phyloP scores from a whole-genome alignment of 768 basidiomycete species.

The Auriscalpium orientale region DNA sequence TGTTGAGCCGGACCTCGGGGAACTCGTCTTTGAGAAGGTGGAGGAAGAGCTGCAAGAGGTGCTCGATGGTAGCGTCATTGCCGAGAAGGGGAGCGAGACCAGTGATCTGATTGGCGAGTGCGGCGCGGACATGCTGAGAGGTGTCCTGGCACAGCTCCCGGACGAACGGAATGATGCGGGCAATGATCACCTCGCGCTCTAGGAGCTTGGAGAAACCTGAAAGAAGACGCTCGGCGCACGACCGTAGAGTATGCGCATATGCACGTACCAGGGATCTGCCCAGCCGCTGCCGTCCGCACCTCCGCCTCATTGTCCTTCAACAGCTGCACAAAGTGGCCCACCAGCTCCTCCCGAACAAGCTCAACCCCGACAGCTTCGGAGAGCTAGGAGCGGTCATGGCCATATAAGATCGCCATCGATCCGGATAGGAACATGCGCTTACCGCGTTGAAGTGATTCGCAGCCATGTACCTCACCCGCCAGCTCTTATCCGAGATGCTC shows the following conservation, averaged over 20 bases:
- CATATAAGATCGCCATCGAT: conserved; percentile 2
- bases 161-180: conserved; percentile 90
- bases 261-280: conserved; percentile 85
- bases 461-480: conserved; percentile 98
- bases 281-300: conserved; percentile 91
- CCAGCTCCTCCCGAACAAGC: conserved; percentile 88
- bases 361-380: conserved; percentile 87
- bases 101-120: conserved; percentile 91
- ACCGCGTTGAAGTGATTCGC: conserved; percentile 96
- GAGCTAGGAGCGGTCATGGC: conserved; percentile 40
- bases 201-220: conserved; percentile 90
- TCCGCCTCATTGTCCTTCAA: conserved; percentile 99
- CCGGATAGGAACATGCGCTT: conserved; percentile 11
- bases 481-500: conserved; percentile 91
- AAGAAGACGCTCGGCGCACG: conserved; percentile 4
- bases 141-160: conserved; percentile 88
- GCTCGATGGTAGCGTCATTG: conserved; percentile 89
- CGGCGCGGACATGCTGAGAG: conserved; percentile 96
- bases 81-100: conserved; percentile 93
- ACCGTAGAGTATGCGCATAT: conserved; percentile 1
- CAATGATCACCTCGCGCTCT: conserved; percentile 89
- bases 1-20: conserved; percentile 93
- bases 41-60: conserved; percentile 93
- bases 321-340: conserved; percentile 85
- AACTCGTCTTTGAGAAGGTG: conserved; percentile 98